Base-by-base conservation (phyloP, 352 stramenopile species). In the Globisporangium nagaii region DNA sequence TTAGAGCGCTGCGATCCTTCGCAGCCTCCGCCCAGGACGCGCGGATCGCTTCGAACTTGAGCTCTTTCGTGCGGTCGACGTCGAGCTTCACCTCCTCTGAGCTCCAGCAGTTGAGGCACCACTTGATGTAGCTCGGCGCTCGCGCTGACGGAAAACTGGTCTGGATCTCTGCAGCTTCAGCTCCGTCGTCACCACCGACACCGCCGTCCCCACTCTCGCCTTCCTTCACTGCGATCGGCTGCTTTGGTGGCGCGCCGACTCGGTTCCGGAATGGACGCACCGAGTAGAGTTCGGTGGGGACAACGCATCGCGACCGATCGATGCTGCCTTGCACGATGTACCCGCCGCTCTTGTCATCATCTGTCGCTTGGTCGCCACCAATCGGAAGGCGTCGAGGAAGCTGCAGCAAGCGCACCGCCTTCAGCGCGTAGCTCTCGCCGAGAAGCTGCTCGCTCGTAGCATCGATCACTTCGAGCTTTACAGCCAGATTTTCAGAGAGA, bases 271-370 rank as follows among this genome's bases (percentile, higher is more conserved):
- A 89, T 35, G 82, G 83, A 30, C 75, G 73, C 36, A 84, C 56
- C 1, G 79, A 88, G 22, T 71, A 63, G n/a, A 89, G 36, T 3
- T 64, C 53, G 3, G 62, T 50, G 0, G 75, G 70, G 11, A 88
- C 70, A 34, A 74, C 61, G 34, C 81, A 90, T 17, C 58, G 59
- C 8, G 45, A 45, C 45, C 58, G 67, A 54, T 92, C 81, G 31
- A 93, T 77, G 12, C 55, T 77, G 22, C 68, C 77, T 63, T 92
- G 74, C 10, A 93, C 43, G 15, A 91, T 87, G 44, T 82, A 90
- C 0, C 62, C 65, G 28, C 45, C 30, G 17, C 25, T 28, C 36
- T 20, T 62, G 32, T 56, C 61, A 4, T 65, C 37, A 9, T 59
- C 53, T 22, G 10, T 27, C 5, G 27, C n/a, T 6, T 37, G 19